These are phyloP conservation scores for Cladosporium phlei DNA, from an alignment of 2,329 filamentous ascomycete species.

Conservation along the genomic window DNA sequence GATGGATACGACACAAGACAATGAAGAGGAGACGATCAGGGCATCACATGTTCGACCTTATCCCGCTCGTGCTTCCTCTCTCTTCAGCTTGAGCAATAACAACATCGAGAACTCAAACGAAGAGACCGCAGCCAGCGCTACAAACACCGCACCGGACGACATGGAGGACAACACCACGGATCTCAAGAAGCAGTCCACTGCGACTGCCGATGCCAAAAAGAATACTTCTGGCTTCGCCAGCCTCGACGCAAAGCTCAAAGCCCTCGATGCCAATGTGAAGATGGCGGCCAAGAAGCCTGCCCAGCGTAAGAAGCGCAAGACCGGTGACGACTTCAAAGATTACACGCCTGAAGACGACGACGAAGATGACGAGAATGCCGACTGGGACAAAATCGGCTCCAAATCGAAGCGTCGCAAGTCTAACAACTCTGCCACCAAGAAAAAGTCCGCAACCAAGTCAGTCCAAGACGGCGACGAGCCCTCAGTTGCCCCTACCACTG, in stretches of 20 bases:
- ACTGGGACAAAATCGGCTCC: constrained; percentile 21
- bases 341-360: constrained; percentile 26
- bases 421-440: constrained; percentile 15
- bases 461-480: neutral
- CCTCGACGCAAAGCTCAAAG: constrained; percentile 29
- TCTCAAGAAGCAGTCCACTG: constrained; percentile 6
- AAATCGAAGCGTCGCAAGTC: constrained; percentile 32
- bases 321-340: constrained; percentile 25
- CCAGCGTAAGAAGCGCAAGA: constrained; percentile 39
- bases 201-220: constrained; percentile 5
- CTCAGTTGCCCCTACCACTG: neutral
- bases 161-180: constrained; percentile 7
- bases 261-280: constrained; percentile 24
- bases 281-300: constrained; percentile 19
- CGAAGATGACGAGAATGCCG: constrained; percentile 14
- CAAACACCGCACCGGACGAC: neutral
- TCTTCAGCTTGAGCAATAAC: constrained; percentile 21
- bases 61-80: constrained; percentile 21
- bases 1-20: constrained; percentile 20
- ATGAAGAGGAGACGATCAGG: constrained; percentile 20
- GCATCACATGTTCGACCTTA: constrained; percentile 17
- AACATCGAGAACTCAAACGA: constrained; percentile 14
- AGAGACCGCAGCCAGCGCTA: neutral
- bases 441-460: constrained; percentile 6
- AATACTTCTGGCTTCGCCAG: constrained; percentile 11